These are phyloP conservation scores for Circinella umbellata DNA, from an alignment of 371 early-diverging fungal genomes.

Conservation along the genomic window DNA sequence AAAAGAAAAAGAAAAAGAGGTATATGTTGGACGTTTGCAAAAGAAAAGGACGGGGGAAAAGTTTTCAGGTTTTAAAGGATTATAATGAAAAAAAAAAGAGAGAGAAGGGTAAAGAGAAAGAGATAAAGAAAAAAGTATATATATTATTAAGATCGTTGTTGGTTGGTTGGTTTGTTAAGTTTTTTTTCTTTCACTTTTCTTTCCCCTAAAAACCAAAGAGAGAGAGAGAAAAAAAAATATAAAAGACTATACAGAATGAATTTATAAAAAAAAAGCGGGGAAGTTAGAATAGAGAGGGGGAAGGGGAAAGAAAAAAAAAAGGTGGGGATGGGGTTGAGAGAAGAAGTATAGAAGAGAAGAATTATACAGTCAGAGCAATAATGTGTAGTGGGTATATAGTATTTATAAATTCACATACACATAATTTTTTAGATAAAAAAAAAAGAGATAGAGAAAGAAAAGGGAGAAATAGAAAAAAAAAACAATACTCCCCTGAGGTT, in stretches of 20 bases:
- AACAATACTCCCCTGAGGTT: too few relatives aligned
- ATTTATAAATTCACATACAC: neutral
- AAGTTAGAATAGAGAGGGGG: too few relatives aligned
- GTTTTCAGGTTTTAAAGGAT: neutral
- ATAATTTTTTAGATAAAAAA: neutral
- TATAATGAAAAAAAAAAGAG: neutral
- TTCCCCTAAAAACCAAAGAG: too few relatives aligned
- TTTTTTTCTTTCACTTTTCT: neutral
- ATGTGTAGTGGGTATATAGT: conserved; percentile 5
- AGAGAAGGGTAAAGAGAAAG: neutral
- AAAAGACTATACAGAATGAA: conserved; percentile 8
- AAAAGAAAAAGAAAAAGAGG: conserved; percentile 7
- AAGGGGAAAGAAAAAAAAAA: too few relatives aligned
- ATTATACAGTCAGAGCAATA: conserved; percentile 6
- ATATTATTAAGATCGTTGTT: too few relatives aligned
- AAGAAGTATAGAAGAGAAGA: neutral
- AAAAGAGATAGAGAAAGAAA: conserved; percentile 8
- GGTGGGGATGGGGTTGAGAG: neutral
- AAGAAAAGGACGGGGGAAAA: neutral
- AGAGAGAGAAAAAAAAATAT: neutral
- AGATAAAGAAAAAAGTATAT: neutral
- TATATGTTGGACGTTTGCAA: conserved; percentile 10
- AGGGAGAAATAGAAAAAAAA: neutral
- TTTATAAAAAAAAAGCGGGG: too few relatives aligned
- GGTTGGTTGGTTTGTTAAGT: neutral